Conservation (phyloP, 116 monocot genomes). For the Thalassia testudinum region DNA sequence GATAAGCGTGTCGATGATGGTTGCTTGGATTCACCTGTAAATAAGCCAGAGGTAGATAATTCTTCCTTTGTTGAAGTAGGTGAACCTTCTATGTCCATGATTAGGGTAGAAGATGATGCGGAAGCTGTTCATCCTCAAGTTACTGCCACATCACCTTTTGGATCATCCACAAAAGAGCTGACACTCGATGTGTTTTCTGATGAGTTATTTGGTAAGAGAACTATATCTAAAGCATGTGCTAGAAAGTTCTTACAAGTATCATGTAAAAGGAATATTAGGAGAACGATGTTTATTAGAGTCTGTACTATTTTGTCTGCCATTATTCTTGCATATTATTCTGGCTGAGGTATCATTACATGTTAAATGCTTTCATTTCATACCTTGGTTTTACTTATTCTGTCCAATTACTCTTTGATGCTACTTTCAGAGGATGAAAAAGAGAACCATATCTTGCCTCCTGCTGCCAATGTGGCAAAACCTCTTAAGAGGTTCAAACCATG, state of each 20-base stretch:
- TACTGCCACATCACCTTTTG: background rate
- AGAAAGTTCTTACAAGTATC: background rate
- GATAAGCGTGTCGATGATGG: background rate
- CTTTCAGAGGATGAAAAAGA: slow-evolving; percentile 1
- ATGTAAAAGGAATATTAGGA: background rate
- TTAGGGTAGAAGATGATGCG: background rate
- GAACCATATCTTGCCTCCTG: background rate
- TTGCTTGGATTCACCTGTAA: background rate
- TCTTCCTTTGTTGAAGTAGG: background rate
- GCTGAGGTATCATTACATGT: background rate
- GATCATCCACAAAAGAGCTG: background rate
- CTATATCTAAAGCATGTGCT: background rate
- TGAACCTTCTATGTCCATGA: background rate
- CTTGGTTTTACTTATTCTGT: background rate
- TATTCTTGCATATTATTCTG: background rate
- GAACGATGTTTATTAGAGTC: background rate
- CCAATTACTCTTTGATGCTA: background rate
- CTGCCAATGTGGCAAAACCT: background rate
- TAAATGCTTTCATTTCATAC: background rate
- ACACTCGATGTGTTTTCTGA: slow-evolving; percentile 1
- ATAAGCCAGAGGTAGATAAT: background rate
- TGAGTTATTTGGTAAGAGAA: slow-evolving; percentile 7
- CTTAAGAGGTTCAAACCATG: background rate
- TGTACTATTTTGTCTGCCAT: background rate
- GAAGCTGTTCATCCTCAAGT: background rate